These are phyloP conservation scores for Perkinsus olseni DNA, from an alignment of 169 alveolate species.

Conservation along the genomic window DNA sequence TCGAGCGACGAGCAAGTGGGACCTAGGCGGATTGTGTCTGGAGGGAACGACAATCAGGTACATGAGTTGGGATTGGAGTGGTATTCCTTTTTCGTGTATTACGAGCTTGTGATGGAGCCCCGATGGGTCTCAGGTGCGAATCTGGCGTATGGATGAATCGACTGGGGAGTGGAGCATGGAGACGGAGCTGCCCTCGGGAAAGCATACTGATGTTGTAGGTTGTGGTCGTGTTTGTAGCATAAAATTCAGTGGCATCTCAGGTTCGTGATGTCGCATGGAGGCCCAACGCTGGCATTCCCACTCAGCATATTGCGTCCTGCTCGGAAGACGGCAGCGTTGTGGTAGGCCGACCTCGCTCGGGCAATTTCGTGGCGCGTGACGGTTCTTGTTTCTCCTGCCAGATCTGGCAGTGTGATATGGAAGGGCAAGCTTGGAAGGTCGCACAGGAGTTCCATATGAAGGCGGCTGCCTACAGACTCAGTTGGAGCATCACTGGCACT, in stretches of 20 bases:
- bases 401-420: slow-evolving; percentile 31
- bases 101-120: no score
- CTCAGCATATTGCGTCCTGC: slow-evolving; percentile 60
- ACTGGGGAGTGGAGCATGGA: not conserved
- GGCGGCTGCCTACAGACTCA: slow-evolving; percentile 31
- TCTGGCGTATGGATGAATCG: not conserved
- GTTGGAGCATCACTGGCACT: slow-evolving; percentile 38
- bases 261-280: slow-evolving; percentile 81
- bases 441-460: slow-evolving; percentile 27
- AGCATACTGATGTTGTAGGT: not conserved
- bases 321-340: slow-evolving; percentile 53
- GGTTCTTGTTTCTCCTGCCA: not conserved
- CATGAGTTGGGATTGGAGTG: no score
- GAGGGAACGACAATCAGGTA: not conserved
- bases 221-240: not conserved
- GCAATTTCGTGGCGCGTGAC: no score
- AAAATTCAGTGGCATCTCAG: slow-evolving; percentile 5
- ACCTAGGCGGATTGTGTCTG: not conserved
- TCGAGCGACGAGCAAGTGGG: not conserved
- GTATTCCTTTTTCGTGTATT: no score
- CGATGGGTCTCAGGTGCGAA: no score
- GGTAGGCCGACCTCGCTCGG: not conserved
- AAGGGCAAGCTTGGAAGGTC: slow-evolving; percentile 13
- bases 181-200: not conserved
- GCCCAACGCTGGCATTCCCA: slow-evolving; percentile 50